A percentile compares a stretch with the other conserved stretches of the same genome.
Evolutionary conservation across 106 monocot genomes (phyloP).

Genomic region (Hemerocallis citrina): DNA sequence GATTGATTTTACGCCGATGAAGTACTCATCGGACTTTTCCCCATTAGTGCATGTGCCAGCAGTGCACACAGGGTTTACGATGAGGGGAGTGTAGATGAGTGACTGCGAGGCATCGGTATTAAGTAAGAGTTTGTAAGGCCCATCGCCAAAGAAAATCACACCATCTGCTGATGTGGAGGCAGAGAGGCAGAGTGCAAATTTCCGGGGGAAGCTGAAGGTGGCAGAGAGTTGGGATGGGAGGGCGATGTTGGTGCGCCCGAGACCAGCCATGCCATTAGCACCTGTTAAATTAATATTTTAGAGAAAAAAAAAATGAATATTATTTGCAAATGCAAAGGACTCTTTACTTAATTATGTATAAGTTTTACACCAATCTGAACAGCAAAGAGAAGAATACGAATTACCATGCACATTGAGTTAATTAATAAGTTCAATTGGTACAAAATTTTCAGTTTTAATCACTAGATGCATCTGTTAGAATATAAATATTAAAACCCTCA

Average conservation of each 20-base stretch:
- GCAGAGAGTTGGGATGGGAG: slow-evolving; percentile 45
- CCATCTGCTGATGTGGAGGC: slow-evolving; percentile 14
- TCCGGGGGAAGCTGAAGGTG: slow-evolving; percentile 27
- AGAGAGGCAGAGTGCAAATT: slow-evolving; percentile 61
- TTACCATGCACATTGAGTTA: too few species aligned
- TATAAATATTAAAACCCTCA: too few species aligned
- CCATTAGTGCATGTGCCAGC: slow-evolving; percentile 23
- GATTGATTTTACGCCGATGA: slow-evolving; percentile 42
- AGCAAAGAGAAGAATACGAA: too few species aligned
- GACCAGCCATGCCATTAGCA: slow-evolving; percentile 33
- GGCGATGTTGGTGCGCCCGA: slow-evolving; percentile 32
- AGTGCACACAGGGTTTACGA: slow-evolving; percentile 64
- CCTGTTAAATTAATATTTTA: too few species aligned
- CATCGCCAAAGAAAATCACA: slow-evolving; percentile 62
- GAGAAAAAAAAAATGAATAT: too few species aligned
- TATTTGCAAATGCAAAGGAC: too few species aligned
- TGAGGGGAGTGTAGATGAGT: slow-evolving; percentile 57
- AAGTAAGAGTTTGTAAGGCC: slow-evolving; percentile 47
- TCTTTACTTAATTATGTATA: too few species aligned
- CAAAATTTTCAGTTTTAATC: too few species aligned
- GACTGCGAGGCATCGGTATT: slow-evolving; percentile 27
- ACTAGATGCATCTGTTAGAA: too few species aligned
- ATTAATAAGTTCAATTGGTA: too few species aligned
- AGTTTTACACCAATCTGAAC: too few species aligned
- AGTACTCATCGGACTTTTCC: slow-evolving; percentile 60